Percentiles rank a stretch among this genome's conserved stretches.
Conservation (phyloP, 805 yeast genomes). For the Saccharomycopsis capsularis region DNA sequence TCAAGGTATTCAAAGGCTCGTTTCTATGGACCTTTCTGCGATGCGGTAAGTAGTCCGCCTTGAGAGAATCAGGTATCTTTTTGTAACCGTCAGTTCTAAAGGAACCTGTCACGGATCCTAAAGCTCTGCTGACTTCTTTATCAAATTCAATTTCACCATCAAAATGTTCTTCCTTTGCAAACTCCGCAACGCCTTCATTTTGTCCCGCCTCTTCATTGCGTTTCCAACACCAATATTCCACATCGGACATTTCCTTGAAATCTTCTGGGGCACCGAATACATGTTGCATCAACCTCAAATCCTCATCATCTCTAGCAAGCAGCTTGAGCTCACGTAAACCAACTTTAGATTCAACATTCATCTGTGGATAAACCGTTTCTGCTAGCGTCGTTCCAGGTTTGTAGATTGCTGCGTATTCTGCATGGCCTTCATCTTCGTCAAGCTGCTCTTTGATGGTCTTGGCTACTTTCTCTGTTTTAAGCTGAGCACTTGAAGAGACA, state of each 20-base stretch:
- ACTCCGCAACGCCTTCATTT: conserved; percentile 27
- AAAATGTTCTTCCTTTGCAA: conserved; percentile 24
- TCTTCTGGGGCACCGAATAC: conserved; percentile 31
- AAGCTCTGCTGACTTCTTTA: conserved; percentile 10
- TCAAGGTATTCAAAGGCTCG: conserved; percentile 61
- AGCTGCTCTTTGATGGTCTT: background rate
- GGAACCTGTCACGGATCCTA: conserved; percentile 47
- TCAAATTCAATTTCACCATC: conserved; percentile 21
- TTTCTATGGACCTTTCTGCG: conserved; percentile 54
- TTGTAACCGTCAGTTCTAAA: conserved; percentile 68
- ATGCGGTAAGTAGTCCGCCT: conserved; percentile 75
- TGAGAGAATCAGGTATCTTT: conserved; percentile 66
- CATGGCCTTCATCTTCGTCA: conserved; percentile 20
- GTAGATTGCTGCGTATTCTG: conserved; percentile 32
- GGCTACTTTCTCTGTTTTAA: too few relatives aligned
- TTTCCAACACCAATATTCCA: conserved; percentile 65
- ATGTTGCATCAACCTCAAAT: conserved; percentile 45
- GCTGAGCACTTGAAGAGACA: too few relatives aligned
- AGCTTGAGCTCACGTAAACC: conserved; percentile 47
- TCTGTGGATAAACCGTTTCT: conserved; percentile 45
- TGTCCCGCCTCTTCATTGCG: conserved; percentile 14
- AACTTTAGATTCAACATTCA: conserved; percentile 23
- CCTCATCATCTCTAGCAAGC: conserved; percentile 69
- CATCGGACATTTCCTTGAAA: conserved; percentile 28
- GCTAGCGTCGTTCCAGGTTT: conserved; percentile 47